phyloP scores from a whole-genome alignment of 1,284 basidiomycete species.

The Apiotrichum porosum region DNA sequence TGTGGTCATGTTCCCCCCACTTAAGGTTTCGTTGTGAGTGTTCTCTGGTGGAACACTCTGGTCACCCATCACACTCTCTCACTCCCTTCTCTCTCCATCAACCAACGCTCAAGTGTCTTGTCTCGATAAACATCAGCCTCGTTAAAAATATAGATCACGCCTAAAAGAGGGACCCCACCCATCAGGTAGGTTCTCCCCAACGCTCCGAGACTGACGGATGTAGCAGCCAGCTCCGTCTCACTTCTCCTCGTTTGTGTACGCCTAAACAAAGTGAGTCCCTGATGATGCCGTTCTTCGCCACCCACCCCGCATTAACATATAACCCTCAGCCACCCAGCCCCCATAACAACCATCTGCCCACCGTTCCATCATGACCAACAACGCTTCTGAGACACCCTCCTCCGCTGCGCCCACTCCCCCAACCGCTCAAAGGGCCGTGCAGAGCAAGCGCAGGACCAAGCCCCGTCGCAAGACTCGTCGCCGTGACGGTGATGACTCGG shows the following conservation, averaged over 20 bases:
- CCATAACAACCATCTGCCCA: neutral
- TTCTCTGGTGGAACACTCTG: neutral
- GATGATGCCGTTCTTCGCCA: neutral
- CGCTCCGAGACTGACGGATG: no score
- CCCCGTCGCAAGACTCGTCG: slow-evolving; percentile 13
- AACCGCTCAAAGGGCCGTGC: neutral
- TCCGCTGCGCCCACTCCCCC: neutral
- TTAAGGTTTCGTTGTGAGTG: neutral
- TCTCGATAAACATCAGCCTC: no score
- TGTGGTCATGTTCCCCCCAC: no score
- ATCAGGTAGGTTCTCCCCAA: no score
- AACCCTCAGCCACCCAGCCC: neutral
- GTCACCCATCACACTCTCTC: neutral
- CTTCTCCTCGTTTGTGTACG: no score
- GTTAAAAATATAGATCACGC: no score
- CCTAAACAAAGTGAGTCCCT: no score
- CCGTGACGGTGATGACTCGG: slow-evolving; percentile 9
- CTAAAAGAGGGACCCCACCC: no score
- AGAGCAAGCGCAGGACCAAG: slow-evolving; percentile 5
- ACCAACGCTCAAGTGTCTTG: no score
- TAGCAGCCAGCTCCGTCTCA: no score
- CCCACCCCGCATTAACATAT: neutral
- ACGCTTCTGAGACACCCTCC: slow-evolving; percentile 1
- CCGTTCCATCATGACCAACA: slow-evolving; percentile 7
- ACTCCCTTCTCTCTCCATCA: neutral